Evolutionary conservation across 257 asterid species (phyloP).

Genomic region (Solanum paucissectum): DNA sequence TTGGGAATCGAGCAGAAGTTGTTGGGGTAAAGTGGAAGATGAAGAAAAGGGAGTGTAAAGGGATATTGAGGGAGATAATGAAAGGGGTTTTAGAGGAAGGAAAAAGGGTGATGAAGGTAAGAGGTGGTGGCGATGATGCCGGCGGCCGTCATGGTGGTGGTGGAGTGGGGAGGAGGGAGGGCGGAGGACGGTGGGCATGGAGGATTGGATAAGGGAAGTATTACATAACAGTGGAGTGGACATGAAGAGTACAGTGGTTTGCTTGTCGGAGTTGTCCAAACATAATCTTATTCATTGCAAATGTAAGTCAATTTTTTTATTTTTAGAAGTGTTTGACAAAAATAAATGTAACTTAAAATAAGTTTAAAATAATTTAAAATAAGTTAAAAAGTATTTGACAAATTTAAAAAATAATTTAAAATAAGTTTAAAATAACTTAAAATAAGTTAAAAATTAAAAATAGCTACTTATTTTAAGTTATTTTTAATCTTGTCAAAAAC

Average conservation of each 20-base stretch:
- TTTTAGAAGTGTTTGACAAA: too few relatives aligned
- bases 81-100: slow-evolving; percentile 14
- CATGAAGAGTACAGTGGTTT: not conserved
- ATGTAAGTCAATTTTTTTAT: too few relatives aligned
- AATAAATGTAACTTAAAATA: too few relatives aligned
- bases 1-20: slow-evolving; percentile 1
- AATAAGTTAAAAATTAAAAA: too few relatives aligned
- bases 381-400: too few relatives aligned
- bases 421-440: too few relatives aligned
- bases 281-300: not conserved
- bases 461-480: too few relatives aligned
- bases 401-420: too few relatives aligned
- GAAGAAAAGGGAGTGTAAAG: slow-evolving; percentile 9
- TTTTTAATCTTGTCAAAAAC: too few relatives aligned
- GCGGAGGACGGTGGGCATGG: slow-evolving; percentile 8
- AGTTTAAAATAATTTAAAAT: too few relatives aligned
- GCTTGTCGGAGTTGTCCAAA: not conserved
- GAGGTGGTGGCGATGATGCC: not conserved
- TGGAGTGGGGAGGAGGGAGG: slow-evolving; percentile 8
- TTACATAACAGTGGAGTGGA: not conserved
- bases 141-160: slow-evolving; percentile 5
- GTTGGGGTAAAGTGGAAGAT: slow-evolving; percentile 13
- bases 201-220: not conserved
- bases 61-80: not conserved
- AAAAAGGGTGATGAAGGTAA: not conserved